Evolutionary conservation across 2,329 filamentous ascomycete species (phyloP), one percentile per base, ranked within the genome.

Genomic region (Alternaria viburni): DNA sequence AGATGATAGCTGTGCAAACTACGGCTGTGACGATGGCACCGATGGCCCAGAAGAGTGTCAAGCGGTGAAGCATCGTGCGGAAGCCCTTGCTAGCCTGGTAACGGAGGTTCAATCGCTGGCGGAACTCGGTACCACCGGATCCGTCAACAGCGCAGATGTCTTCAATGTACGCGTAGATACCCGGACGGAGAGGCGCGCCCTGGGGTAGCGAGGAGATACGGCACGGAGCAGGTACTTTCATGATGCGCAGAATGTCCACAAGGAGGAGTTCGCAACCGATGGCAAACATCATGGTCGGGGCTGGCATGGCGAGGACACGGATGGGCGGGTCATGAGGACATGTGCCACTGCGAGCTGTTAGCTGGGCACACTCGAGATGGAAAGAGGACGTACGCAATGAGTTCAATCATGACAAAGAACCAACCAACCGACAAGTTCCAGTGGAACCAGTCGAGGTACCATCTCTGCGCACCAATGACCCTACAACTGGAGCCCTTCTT

Each of bases 361-460:
- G 65, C n/a, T 52, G 32, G 11, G 36, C 46, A 44, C 28, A 15
- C 19, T 21, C 46, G 13, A 15, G 30, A 50, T 6, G 45, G 11
- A 25, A 2, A 13, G 26, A 30, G 21, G 5, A 77, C 79, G 55
- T 77, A 83, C 80, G 85, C 82, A 66, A 87, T 86, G 21, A 87
- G 79, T 67, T 87, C 85, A 52, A 86, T 80, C 84, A 87, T 86
- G 70, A 87, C 81, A 60, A 86, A 83, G 51, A 86, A 80, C 85
- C 86, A 87, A 12, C 82, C 85, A 3, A 86, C 69, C 4, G 83
- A 83, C 49, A 86, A 82, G 66, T 86, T 86, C 86, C 85, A 87
- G 61, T 87, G 86, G 72, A 87, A 87, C 80, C 82, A 87, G 62
- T 88, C 86, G 15, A 87, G 79, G 61, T 82, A 82, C 61, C 72